These are phyloP conservation scores for Clathrus columnatus DNA, from an alignment of 768 basidiomycete genomes.

Conservation along the genomic window DNA sequence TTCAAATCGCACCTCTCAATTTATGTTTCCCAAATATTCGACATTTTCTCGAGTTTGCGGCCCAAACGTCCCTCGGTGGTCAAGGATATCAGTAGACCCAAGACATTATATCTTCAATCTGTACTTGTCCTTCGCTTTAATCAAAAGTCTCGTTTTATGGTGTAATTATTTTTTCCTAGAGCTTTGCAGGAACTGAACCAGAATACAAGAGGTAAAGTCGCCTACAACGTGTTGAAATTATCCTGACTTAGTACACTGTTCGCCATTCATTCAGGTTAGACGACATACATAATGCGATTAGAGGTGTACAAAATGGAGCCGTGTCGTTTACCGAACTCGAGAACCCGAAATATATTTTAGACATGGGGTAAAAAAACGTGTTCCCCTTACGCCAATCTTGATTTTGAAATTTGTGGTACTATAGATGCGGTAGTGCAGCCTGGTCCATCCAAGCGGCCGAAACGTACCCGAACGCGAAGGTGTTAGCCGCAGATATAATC, in stretches of 20 bases:
- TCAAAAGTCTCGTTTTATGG: background rate
- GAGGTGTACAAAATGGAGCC: slow-evolving; percentile 13
- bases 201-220: background rate
- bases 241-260: background rate
- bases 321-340: slow-evolving; percentile 13
- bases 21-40: too few species aligned
- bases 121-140: background rate
- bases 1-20: too few species aligned
- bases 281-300: slow-evolving; percentile 17
- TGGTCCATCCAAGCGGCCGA: slow-evolving; percentile 21
- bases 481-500: slow-evolving; percentile 16
- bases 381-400: too few species aligned
- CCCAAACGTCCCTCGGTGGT: too few species aligned
- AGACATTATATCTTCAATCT: background rate
- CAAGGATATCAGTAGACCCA: too few species aligned
- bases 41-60: too few species aligned
- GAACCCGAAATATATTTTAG: slow-evolving; percentile 16
- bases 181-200: background rate
- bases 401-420: background rate
- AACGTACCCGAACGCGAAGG: slow-evolving; percentile 4
- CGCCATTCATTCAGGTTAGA: slow-evolving; percentile 19
- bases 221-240: background rate
- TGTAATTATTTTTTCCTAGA: background rate
- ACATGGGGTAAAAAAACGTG: slow-evolving; percentile 22
- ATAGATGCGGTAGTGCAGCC: slow-evolving; percentile 4